phyloP scores from a whole-genome alignment of 1,284 basidiomycete species.

The Sporisorium reilianum region DNA sequence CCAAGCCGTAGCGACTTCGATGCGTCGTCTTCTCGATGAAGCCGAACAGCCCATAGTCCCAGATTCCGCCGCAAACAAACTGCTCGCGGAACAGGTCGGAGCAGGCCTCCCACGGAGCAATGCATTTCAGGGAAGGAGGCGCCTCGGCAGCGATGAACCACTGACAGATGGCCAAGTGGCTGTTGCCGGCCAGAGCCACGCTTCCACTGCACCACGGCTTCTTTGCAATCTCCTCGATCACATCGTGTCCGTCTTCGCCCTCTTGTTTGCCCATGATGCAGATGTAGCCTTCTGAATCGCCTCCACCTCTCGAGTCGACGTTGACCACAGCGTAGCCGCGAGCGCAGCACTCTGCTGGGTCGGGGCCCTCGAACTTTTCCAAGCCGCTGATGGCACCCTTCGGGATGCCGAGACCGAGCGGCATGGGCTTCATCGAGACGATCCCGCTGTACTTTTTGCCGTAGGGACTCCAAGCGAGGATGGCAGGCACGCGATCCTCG shows the following conservation, averaged over 20 bases:
- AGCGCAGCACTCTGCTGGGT: constrained; percentile 61
- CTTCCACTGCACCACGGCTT: constrained; percentile 19
- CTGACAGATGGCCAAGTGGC: constrained; percentile 19
- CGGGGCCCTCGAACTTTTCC: constrained; percentile 62
- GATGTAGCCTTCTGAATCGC: constrained; percentile 46
- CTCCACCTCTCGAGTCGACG: constrained; percentile 51
- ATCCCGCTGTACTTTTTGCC: constrained; percentile 42
- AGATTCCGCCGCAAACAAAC: constrained; percentile 10
- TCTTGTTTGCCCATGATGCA: constrained; percentile 11
- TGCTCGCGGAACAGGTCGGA: constrained; percentile 9
- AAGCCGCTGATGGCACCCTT: constrained; percentile 45
- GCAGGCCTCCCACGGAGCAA: constrained; percentile 19
- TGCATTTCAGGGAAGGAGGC: constrained; percentile 7
- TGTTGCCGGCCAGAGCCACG: constrained; percentile 11
- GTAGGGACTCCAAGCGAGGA: constrained; percentile 59
- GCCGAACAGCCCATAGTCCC: neutral
- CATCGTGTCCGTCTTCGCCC: constrained; percentile 10
- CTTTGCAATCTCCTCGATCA: constrained; percentile 12
- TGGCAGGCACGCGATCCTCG: constrained; percentile 43
- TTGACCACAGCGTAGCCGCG: constrained; percentile 61
- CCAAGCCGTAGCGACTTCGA: constrained; percentile 10
- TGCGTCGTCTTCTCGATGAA: constrained; percentile 11
- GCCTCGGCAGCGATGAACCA: constrained; percentile 11
- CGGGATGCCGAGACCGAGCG: constrained; percentile 26
- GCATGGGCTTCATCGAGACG: constrained; percentile 17